These are phyloP conservation scores for Alternaria metachromatica DNA, from an alignment of 2,329 filamentous ascomycete species.

Conservation along the genomic window DNA sequence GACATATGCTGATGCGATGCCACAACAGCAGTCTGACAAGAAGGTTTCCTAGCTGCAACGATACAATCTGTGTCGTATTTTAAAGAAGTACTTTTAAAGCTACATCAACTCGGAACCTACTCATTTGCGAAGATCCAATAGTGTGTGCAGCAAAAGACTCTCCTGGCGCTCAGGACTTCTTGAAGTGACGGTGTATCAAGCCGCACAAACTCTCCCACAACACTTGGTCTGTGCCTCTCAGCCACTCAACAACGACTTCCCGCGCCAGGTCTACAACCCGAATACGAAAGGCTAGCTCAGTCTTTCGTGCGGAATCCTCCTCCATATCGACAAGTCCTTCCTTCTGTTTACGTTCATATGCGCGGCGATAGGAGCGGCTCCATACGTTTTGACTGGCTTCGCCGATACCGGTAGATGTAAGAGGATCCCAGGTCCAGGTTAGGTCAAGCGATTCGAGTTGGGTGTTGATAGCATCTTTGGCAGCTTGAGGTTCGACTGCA, in stretches of 20 bases:
- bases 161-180: conserved; percentile 14
- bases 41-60: not conserved
- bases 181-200: conserved; percentile 55
- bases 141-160: not conserved
- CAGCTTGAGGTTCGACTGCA: conserved; percentile 26
- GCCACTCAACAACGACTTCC: conserved; percentile 66
- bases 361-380: conserved; percentile 75
- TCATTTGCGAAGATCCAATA: accelerated
- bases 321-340: conserved; percentile 29
- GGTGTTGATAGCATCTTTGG: conserved; percentile 51
- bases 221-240: conserved; percentile 74
- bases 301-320: conserved; percentile 30
- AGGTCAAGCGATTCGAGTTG: conserved; percentile 65
- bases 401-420: conserved; percentile 64
- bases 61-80: not conserved
- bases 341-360: conserved; percentile 50
- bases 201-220: conserved; percentile 89
- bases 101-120: not conserved
- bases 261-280: conserved; percentile 40
- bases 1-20: not conserved
- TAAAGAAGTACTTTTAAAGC: not conserved
- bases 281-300: conserved; percentile 53
- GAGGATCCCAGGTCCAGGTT: conserved; percentile 68
- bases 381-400: conserved; percentile 76
- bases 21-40: not conserved